Evolutionary conservation across 345 rosid genomes (phyloP).

Genomic region (Eucalyptus tenuipes): DNA sequence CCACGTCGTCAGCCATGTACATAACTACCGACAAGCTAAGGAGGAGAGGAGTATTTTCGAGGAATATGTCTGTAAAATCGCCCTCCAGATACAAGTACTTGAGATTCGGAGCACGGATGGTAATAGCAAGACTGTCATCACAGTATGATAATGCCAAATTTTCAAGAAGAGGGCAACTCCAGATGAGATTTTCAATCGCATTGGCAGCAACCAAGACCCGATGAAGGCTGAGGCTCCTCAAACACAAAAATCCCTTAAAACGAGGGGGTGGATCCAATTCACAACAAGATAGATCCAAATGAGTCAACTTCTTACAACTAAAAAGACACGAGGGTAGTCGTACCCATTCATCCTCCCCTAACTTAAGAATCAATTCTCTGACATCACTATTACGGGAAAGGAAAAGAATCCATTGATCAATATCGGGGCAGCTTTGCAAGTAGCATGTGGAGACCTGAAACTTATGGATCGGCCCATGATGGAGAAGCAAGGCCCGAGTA

Average conservation of each 20-base stretch:
- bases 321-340: slow-evolving; percentile 74
- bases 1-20: slow-evolving; percentile 76
- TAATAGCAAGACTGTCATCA: slow-evolving; percentile 73
- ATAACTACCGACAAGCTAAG: slow-evolving; percentile 60
- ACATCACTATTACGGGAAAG: slow-evolving; percentile 67
- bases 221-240: slow-evolving; percentile 65
- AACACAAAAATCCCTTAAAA: slow-evolving; percentile 60
- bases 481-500: slow-evolving; percentile 61
- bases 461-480: slow-evolving; percentile 82
- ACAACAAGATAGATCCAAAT: slow-evolving; percentile 64
- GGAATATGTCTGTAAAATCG: slow-evolving; percentile 71
- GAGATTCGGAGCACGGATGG: slow-evolving; percentile 62
- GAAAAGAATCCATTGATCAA: slow-evolving; percentile 92
- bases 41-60: slow-evolving; percentile 64
- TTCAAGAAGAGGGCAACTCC: slow-evolving; percentile 76
- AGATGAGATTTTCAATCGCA: slow-evolving; percentile 64
- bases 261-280: slow-evolving; percentile 61
- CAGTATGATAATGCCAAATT: slow-evolving; percentile 60
- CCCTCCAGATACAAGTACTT: slow-evolving; percentile 81
- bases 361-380: slow-evolving; percentile 59
- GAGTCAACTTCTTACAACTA: slow-evolving; percentile 41
- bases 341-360: slow-evolving; percentile 85
- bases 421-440: slow-evolving; percentile 55
- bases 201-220: slow-evolving; percentile 70
- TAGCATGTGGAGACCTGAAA: slow-evolving; percentile 56